Evolutionary conservation across 352 stramenopile species (phyloP), one percentile per base, ranked within the genome.

Genomic region (Blastocystis sp.): DNA sequence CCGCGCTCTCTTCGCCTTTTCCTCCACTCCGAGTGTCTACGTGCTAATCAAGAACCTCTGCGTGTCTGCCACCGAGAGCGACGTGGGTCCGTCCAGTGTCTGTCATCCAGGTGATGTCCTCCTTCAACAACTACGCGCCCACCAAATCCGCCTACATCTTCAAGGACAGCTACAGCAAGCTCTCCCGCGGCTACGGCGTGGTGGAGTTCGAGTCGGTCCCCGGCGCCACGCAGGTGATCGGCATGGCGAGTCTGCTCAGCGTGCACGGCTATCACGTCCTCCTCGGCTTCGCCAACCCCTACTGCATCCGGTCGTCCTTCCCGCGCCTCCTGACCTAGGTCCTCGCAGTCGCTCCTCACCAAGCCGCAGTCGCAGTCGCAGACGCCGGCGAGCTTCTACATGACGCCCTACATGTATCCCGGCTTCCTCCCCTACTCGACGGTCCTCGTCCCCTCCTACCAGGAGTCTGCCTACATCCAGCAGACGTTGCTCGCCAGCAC

Each of bases 161-260:
- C 27, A 40, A 21, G 8, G 69, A 81, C 53, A 49, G 32, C 32
- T 81, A 81, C 46, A 81, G 69, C 42, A n/a, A 49, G 2, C 48
- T 81, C 21, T 81, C 69, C 16, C 46, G 69, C 14, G 69, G 69
- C 3, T 81, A 81, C 29, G 69, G 69, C n/a, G 69, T 81, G 4
- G 69, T 81, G 27, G 69, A 81, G 53, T 81, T 81, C 53, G 69
- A 81, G 9, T 29, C 44, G 16, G 27, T 81, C n/a, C 44, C 61
- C 29, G 46, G 44, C 1, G 44, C 69, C 14, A 64, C 63, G 46
- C 69, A 81, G 0, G 42, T 21, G 21, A 21, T 81, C 6, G 36
- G 32, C n/a, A 63, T 65, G 42, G 32, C 29, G 18, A 40, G 46
- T 11, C 24, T 63, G 11, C 29, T 64, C 11, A 64, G 11, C 24